Conservation (phyloP, 2,329 filamentous ascomycete genomes). For the Colletotrichum scovillei region DNA sequence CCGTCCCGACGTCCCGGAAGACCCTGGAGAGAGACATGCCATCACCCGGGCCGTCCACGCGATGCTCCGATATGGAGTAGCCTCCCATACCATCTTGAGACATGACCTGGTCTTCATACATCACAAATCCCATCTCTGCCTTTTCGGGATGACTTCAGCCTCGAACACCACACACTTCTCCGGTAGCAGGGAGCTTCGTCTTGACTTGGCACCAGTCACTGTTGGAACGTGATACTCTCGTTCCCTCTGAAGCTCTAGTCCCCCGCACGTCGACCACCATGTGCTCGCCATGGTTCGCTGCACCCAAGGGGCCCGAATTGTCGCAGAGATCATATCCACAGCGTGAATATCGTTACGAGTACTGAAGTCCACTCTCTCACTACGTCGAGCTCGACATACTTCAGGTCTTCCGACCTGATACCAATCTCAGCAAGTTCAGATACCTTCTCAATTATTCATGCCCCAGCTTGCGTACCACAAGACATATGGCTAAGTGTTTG, state of each 20-base stretch:
- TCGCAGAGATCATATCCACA: background rate
- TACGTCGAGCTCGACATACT: too few relatives aligned
- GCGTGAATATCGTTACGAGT: background rate
- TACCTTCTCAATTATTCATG: too few relatives aligned
- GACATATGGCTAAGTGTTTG: too few relatives aligned
- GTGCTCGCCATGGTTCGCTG: background rate
- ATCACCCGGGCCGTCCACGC: conserved; percentile 25
- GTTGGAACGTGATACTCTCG: background rate
- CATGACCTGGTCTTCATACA: conserved; percentile 7
- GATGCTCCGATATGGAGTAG: conserved; percentile 4
- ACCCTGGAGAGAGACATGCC: conserved; percentile 22
- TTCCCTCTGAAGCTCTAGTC: background rate
- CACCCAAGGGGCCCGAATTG: background rate
- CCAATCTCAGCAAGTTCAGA: too few relatives aligned
- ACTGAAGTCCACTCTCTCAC: too few relatives aligned
- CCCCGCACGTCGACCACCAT: background rate
- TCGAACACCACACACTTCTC: background rate
- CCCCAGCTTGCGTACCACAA: too few relatives aligned
- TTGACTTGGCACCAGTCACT: background rate
- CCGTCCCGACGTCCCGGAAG: background rate
- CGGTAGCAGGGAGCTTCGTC: background rate
- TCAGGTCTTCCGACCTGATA: too few relatives aligned
- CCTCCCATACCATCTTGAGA: conserved; percentile 30
- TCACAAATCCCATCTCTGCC: background rate
- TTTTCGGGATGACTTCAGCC: background rate